Evolutionary conservation across 2,329 filamentous ascomycete species (phyloP), one percentile per base, ranked within the genome.

Genomic region (Fusarium setosum): DNA sequence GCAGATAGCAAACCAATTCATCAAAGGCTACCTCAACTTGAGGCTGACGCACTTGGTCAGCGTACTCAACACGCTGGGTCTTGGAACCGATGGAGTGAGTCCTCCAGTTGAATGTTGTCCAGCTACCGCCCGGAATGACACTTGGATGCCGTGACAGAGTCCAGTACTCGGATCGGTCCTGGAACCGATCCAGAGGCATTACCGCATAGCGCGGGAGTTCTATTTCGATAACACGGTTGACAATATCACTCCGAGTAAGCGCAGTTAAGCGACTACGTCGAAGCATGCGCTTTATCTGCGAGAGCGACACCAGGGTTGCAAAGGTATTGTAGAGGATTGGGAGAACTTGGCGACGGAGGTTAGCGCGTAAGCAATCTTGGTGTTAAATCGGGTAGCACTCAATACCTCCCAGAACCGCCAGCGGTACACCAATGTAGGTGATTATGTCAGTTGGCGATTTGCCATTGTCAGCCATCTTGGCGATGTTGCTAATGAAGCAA

Each of bases 291-390:
- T 84, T 84, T 74, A 91, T 88, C 45, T 84, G 84, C 35, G 86
- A 86, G 3, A 89, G 79, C 3, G 86, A 88, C 13, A 86, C 78
- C 23, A 90, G 82, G 4, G 87, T 89, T 23, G 84, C 81, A 52
- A 87, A 77, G 18, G 85, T 89, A 70, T 90, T 91, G 77, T 90
- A 91, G 40, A 91, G 79, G 49, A 90, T 90, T 0, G 88, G 88
- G 6, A 90, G 79, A 20, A 90, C 84, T 44, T 23, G 17, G 29
- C 38, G n/a, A n/a, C n/a, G 8, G 26, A 37, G 6, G 44, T 61
- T 38, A 61, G 59, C 37, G 9, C n/a, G 20, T 20, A 44, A 41
- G 10, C 5, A 18, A 12, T 20, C n/a, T 45, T 17, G 17, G 29
- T 29, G 2, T 23, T 4, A 5, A 21, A 4, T 13, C 12, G 7